Evolutionary conservation across 192 early-diverging fungal species (phyloP).

Genomic region (Entomortierella parvispora): DNA sequence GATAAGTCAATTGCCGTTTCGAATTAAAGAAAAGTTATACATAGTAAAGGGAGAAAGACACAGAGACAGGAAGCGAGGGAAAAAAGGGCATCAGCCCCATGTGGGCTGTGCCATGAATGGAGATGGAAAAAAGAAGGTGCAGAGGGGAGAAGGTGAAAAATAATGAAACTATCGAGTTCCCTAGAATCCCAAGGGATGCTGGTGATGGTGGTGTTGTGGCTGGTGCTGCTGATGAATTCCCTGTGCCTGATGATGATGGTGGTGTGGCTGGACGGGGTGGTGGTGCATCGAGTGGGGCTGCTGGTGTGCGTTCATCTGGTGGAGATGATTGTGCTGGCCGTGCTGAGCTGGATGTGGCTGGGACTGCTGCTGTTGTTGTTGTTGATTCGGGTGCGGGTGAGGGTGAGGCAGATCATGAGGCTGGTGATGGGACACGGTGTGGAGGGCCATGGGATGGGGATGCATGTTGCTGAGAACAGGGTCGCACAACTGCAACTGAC

Average conservation of each 20-base stretch:
- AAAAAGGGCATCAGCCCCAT: no score
- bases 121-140: background rate
- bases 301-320: background rate
- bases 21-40: conserved; percentile 5
- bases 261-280: background rate
- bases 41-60: background rate
- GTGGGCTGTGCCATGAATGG: background rate
- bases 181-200: conserved; percentile 50
- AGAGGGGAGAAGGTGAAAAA: background rate
- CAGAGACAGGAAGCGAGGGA: background rate
- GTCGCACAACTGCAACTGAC: conserved; percentile 35
- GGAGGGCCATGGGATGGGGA: conserved; percentile 20
- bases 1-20: background rate
- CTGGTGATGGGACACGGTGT: conserved; percentile 27
- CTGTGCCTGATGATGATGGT: conserved; percentile 14
- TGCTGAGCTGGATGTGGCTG: no score
- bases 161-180: background rate
- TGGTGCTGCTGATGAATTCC: conserved; percentile 12
- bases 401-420: conserved; percentile 46
- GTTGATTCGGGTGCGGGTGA: conserved; percentile 45
- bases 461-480: conserved; percentile 35
- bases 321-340: conserved; percentile 2
- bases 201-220: conserved; percentile 8
- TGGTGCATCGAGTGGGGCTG: conserved; percentile 3
- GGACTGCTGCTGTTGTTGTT: background rate